phyloP scores from a whole-genome alignment of 169 alveolate species.

The Babesia ovata region DNA sequence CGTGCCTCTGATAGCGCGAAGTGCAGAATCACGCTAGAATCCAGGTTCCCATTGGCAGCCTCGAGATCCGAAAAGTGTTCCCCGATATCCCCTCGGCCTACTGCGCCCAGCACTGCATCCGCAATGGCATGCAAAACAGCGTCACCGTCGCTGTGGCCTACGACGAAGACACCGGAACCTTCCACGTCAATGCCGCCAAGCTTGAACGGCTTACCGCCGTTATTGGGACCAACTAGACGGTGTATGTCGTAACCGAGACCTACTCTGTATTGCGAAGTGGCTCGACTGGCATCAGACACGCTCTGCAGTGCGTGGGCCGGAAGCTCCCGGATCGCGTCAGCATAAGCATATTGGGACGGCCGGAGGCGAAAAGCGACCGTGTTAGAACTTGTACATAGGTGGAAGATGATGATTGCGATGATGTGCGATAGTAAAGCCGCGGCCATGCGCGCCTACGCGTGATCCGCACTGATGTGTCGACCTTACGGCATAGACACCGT shows the following conservation, averaged over 20 bases:
- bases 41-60: constrained; percentile 65
- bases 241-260: constrained; percentile 56
- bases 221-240: constrained; percentile 40
- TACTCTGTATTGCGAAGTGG: constrained; percentile 14
- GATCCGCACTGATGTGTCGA: neutral
- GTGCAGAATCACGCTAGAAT: constrained; percentile 58
- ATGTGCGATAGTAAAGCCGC: neutral
- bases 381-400: neutral
- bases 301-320: neutral
- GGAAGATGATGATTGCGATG: neutral
- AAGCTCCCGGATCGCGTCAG: neutral
- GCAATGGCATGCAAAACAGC: constrained; percentile 82
- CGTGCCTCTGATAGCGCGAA: constrained; percentile 28
- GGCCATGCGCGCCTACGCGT: neutral
- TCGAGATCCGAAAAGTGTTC: constrained; percentile 83
- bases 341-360: neutral
- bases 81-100: constrained; percentile 83
- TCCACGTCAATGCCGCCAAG: constrained; percentile 74
- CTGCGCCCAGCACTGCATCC: constrained; percentile 83
- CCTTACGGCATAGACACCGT: neutral
- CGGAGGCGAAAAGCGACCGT: neutral
- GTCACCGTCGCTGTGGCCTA: constrained; percentile 89
- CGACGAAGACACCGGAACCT: constrained; percentile 43
- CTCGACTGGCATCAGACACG: neutral
- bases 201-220: constrained; percentile 66